Evolutionary conservation across 2,329 filamentous ascomycete genomes (phyloP), one percentile per base, ranked within the genome.

Genomic region (Fusarium haematococcum): DNA sequence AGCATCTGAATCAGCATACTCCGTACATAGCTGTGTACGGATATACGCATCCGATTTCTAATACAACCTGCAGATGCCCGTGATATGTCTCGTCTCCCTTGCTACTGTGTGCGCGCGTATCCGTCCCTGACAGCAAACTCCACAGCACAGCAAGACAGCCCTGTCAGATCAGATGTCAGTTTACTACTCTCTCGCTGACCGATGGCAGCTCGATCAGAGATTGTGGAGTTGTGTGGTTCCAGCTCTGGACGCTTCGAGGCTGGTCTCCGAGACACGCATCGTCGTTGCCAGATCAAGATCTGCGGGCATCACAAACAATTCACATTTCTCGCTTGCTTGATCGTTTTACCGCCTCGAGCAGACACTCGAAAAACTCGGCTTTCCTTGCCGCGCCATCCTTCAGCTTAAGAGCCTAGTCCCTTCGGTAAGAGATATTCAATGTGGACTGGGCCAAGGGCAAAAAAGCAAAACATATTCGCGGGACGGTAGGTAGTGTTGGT

Each of bases 241-340:
- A 43, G 39, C 23, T 50, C 45, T 50, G 33, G 32, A 37, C 18
- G 33, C 61, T 56, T 56, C 27, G 23, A n/a, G 11, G 63, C 37
- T 68, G 73, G 56, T 73, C 73, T 64, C 35, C 58, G 58, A 61
- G 58, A 61, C 58, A 61, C n/a, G 39, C 37, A 52, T 69, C 25
- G 50, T 64, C 48, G 23, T 23, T 65, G 68, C 50, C 50, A 74
- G 64, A 60, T 60, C 64, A 68, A 65, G 68, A 65, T 74, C 68
- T 64, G 37, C 60, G 33, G 27, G 32, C 25, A 48, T 63, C 68
- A 72, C 64, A 74, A 56, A 66, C 71, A 74, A 32, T 63, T 69
- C 64, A 71, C 68, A 71, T 66, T 63, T 50, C 71, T 74, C 61
- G 52, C 35, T 30, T 50, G 25, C 45, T n/a, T 27, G 45, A 50